Conservation (phyloP, 495 filamentous ascomycete species). For the Bacidia gigantensis region DNA sequence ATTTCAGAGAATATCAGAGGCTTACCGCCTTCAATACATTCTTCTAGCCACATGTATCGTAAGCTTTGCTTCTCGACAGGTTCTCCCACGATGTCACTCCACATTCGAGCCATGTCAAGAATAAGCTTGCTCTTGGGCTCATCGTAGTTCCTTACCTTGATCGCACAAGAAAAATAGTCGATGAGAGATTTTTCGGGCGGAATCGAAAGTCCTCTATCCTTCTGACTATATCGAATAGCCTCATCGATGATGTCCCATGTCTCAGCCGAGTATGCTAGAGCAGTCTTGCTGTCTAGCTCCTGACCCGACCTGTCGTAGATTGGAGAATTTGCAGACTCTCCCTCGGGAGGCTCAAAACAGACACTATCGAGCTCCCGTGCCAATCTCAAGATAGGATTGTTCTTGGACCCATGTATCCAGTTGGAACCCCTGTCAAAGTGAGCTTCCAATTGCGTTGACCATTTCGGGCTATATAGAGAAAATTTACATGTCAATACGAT, state of each 20-base stretch:
- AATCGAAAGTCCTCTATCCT: slow-evolving; percentile 44
- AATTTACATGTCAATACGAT: slow-evolving; percentile 40
- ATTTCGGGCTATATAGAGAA: slow-evolving; percentile 13
- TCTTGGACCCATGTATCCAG: slow-evolving; percentile 82
- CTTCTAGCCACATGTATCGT: slow-evolving; percentile 90
- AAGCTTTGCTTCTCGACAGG: slow-evolving; percentile 65
- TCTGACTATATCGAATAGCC: slow-evolving; percentile 69
- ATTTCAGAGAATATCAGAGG: slow-evolving; percentile 8
- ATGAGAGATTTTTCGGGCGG: slow-evolving; percentile 51
- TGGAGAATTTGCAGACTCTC: slow-evolving; percentile 34
- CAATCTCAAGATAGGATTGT: slow-evolving; percentile 74
- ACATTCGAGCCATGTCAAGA: slow-evolving; percentile 55
- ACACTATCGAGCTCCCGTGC: slow-evolving; percentile 53
- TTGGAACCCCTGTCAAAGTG: slow-evolving; percentile 55
- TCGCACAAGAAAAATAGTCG: slow-evolving; percentile 60
- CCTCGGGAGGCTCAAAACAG: slow-evolving; percentile 37
- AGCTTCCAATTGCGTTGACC: slow-evolving; percentile 21
- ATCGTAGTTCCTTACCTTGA: slow-evolving; percentile 38
- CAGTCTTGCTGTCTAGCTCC: slow-evolving; percentile 36
- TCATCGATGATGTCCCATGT: slow-evolving; percentile 70
- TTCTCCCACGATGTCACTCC: slow-evolving; percentile 83
- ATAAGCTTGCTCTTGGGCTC: slow-evolving; percentile 38
- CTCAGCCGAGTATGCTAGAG: slow-evolving; percentile 40
- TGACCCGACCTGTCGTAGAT: slow-evolving; percentile 53
- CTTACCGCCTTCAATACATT: slow-evolving; percentile 79